phyloP scores from a whole-genome alignment of 2,329 filamentous ascomycete species.

The Podosphaera xanthii region DNA sequence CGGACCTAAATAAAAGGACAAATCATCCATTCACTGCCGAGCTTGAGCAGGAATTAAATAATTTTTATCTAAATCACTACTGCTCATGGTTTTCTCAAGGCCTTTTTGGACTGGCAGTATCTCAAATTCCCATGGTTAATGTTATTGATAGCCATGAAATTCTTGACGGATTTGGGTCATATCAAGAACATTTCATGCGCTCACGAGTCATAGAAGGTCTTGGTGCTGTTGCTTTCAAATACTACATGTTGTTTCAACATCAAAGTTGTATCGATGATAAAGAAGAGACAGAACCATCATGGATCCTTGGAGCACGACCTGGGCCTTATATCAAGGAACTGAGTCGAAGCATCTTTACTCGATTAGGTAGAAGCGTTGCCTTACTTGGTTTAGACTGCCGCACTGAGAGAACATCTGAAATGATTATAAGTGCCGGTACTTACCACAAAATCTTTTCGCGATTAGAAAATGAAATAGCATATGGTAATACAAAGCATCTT shows the following conservation, averaged over 20 bases:
- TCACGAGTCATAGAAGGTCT: conserved; percentile 76
- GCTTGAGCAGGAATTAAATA: conserved; percentile 73
- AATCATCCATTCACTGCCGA: conserved; percentile 52
- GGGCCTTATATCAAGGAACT: conserved; percentile 80
- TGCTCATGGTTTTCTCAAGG: conserved; percentile 93
- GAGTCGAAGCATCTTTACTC: conserved; percentile 71
- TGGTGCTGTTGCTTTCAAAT: conserved; percentile 86
- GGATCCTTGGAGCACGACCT: conserved; percentile 56
- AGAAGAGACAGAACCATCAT: conserved; percentile 67
- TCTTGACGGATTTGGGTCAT: conserved; percentile 81
- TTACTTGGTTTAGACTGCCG: conserved; percentile 78
- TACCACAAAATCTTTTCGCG: conserved; percentile 76
- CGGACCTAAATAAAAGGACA: conserved; percentile 60
- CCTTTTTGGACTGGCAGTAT: conserved; percentile 73
- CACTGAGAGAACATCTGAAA: conserved; percentile 67
- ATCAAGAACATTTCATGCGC: conserved; percentile 76
- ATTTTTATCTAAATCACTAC: conserved; percentile 74
- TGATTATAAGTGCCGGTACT: conserved; percentile 57
- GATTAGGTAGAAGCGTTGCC: conserved; percentile 53
- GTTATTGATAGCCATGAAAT: conserved; percentile 93
- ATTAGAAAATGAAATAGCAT: conserved; percentile 57
- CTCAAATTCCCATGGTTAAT: conserved; percentile 95
- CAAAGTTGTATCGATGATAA: conserved; percentile 69
- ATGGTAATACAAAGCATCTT: conserved; percentile 71
- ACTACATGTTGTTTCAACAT: conserved; percentile 96